These are phyloP conservation scores for Cenchrus fungigraminus DNA, from an alignment of 176 grass and related monocot genomes.

Conservation along the genomic window DNA sequence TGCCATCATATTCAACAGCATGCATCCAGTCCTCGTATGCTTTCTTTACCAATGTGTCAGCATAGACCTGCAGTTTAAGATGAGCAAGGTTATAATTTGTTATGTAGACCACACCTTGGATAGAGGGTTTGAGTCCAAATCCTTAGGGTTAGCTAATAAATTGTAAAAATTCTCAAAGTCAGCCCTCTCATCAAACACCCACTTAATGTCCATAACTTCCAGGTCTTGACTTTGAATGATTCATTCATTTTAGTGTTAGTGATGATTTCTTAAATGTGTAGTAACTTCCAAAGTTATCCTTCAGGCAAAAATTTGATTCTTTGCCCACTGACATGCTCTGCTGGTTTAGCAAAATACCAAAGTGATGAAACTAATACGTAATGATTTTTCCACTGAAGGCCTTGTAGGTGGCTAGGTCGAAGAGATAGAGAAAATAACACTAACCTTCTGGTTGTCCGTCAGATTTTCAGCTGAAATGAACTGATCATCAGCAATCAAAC, in stretches of 20 bases:
- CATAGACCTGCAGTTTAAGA: slow-evolving; percentile 56
- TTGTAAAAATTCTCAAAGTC: background rate
- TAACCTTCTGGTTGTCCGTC: slow-evolving; percentile 79
- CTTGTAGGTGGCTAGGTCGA: background rate
- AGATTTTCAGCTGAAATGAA: slow-evolving; percentile 86
- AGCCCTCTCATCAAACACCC: background rate
- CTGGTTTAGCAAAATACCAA: slow-evolving; percentile 16
- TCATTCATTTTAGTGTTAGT: background rate
- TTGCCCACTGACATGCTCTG: background rate
- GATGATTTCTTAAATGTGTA: background rate
- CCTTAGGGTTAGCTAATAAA: background rate
- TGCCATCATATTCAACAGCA: slow-evolving; percentile 92
- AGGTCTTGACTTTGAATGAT: background rate
- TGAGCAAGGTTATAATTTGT: slow-evolving; percentile 14
- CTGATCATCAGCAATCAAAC: slow-evolving; percentile 79
- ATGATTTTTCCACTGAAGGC: slow-evolving; percentile 31
- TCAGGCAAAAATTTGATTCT: slow-evolving; percentile 19
- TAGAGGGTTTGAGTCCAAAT: slow-evolving; percentile 7
- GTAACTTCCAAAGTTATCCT: background rate
- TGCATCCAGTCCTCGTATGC: slow-evolving; percentile 89
- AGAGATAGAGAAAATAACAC: slow-evolving; percentile 23
- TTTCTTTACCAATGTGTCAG: slow-evolving; percentile 80
- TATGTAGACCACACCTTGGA: background rate
- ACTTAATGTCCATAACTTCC: background rate
- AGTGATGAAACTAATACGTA: slow-evolving; percentile 1